Conservation (phyloP, 805 yeast species). For the Yarrowia bubula region DNA sequence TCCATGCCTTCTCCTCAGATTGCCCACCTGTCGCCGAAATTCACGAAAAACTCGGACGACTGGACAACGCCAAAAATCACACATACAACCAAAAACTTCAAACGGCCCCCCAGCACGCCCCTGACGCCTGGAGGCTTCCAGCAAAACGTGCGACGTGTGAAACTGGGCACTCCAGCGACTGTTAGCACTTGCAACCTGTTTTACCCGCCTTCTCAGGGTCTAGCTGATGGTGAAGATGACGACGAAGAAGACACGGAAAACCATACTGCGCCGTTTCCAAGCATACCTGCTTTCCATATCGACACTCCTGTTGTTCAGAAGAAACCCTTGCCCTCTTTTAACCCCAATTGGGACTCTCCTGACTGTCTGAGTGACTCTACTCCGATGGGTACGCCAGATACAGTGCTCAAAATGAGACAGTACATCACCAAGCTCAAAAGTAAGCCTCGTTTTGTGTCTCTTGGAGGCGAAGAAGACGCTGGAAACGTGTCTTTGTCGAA, state of each 20-base stretch:
- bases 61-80: background rate
- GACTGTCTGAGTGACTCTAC: slow-evolving; percentile 21
- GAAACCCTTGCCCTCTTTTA: background rate
- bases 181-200: slow-evolving; percentile 7
- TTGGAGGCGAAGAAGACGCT: background rate
- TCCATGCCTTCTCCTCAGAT: slow-evolving; percentile 17
- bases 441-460: slow-evolving; percentile 10
- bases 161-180: slow-evolving; percentile 19
- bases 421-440: slow-evolving; percentile 21
- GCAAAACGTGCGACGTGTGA: slow-evolving; percentile 17
- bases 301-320: slow-evolving; percentile 1
- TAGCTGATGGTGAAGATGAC: slow-evolving; percentile 19
- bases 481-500: background rate
- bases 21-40: slow-evolving; percentile 18
- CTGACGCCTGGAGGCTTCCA: slow-evolving; percentile 14
- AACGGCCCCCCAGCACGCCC: slow-evolving; percentile 15
- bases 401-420: slow-evolving; percentile 12
- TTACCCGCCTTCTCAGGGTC: slow-evolving; percentile 13
- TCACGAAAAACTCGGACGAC: background rate
- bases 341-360: slow-evolving; percentile 24
- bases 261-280: slow-evolving; percentile 10
- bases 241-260: background rate
- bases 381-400: slow-evolving; percentile 17
- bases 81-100: background rate
- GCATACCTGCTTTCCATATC: slow-evolving; percentile 1